Percentiles rank a stretch among this genome's conserved stretches.
These are phyloP conservation scores for Ceratocystis smalleyi DNA, from an alignment of 2,329 filamentous ascomycete genomes.

Conservation along the genomic window DNA sequence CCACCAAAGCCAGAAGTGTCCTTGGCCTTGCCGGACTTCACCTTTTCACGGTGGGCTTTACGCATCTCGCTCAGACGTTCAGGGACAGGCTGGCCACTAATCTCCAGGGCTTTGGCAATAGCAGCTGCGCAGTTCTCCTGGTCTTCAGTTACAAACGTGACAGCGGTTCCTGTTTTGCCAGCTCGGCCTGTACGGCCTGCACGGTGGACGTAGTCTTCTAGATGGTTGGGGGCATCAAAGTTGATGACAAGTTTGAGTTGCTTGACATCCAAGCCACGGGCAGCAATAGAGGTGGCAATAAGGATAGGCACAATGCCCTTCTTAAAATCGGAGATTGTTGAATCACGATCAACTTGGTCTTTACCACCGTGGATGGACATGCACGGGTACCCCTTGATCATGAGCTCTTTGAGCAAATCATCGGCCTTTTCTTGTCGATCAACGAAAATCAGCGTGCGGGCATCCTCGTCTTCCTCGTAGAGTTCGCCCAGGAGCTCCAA, in stretches of 20 bases:
- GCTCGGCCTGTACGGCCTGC: constrained; percentile 87
- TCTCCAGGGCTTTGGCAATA: constrained; percentile 79
- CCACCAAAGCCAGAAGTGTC: constrained; percentile 83
- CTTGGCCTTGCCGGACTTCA: constrained; percentile 84
- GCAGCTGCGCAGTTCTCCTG: constrained; percentile 84
- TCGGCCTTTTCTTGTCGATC: constrained; percentile 85
- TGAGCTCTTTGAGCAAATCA: constrained; percentile 58
- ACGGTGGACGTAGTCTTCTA: constrained; percentile 93
- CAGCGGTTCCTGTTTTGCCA: constrained; percentile 83
- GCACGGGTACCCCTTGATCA: constrained; percentile 75
- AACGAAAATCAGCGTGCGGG: constrained; percentile 78
- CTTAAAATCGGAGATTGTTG: constrained; percentile 86
- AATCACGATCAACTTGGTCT: constrained; percentile 84
- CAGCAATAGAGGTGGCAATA: constrained; percentile 88
- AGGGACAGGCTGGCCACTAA: constrained; percentile 74
- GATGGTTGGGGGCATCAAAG: constrained; percentile 81
- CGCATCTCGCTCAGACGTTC: constrained; percentile 50
- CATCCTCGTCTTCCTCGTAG: constrained; percentile 76
- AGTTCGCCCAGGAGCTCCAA: constrained; percentile 76
- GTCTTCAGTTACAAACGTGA: constrained; percentile 83
- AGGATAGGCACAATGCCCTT: constrained; percentile 77
- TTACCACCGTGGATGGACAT: constrained; percentile 91
- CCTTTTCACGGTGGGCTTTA: constrained; percentile 68
- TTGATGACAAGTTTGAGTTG: constrained; percentile 92
- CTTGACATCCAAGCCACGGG: constrained; percentile 88